Base-by-base conservation (phyloP, 169 alveolate genomes). In the Plasmodium cynomolgi region DNA sequence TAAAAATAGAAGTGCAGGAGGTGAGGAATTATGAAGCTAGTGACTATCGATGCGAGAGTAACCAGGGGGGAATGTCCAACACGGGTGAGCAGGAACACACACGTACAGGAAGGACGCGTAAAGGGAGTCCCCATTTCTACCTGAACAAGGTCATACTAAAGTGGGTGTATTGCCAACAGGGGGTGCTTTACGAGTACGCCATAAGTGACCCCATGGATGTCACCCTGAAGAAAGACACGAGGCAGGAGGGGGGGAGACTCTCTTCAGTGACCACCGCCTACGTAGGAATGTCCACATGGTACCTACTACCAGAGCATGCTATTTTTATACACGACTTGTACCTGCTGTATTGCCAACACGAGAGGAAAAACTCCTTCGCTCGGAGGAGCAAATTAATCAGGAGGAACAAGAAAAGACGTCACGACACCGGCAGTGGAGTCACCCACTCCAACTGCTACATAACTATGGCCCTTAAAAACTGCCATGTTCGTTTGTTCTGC, bases 1-100 rank as follows among this genome's bases (percentile, higher is more conserved):
- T 86, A 20, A 86, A 86, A 86, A 33, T 86, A 41, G 86, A 86
- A 77, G 41, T 86, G 20, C 23, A 77, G n/a, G 72, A 86, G 26
- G 68, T 86, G 71, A 33, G 9, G 2, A 86, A 86, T 74, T 3
- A 54, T 75, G 71, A 77, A 54, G 41, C 1, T 81, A 31, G 13
- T 0, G 39, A 17, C 34, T 1, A 81, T 15, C 31, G 17, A 47
- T 20, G 15, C 5, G 73, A 15, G 31, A 34, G 37, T 44, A 44
- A 44, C 29, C 37, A 9, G 50, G 85, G 56, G 15, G 73, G 58
- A 33, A 80, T 3, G 29, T 0, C 11, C 33, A 34, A 44, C 62
- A n/a, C 37, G 29, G 80, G 4, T 17, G 13, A 6, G 11, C n/a
- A 31, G 11, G 71, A 29, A n/a, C 29, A 20, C 1, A 23, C 15